phyloP scores from a whole-genome alignment of 139 green algal species.

The Tetradesmus lagerheimii region DNA sequence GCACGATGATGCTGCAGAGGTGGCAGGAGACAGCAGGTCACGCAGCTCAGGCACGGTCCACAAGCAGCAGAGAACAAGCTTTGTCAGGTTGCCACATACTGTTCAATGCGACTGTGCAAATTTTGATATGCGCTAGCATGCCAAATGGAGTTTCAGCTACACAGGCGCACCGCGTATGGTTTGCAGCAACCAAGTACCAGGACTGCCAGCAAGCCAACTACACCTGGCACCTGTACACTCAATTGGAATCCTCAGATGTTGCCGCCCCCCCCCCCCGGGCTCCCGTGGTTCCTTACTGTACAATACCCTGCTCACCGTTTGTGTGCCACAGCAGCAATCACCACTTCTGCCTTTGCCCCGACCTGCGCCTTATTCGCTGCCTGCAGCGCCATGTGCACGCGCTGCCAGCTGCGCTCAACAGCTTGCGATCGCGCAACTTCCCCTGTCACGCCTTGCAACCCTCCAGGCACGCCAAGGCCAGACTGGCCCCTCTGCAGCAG shows the following conservation, averaged over 20 bases:
- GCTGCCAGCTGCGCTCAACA: conserved; percentile 3
- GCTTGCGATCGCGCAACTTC: not conserved
- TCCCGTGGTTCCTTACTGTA: no score
- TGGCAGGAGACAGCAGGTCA: not conserved
- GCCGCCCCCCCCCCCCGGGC: no score
- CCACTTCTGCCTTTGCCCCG: conserved; percentile 12
- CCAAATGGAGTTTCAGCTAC: no score
- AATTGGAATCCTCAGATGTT: no score
- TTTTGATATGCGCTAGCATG: no score
- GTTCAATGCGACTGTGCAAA: no score
- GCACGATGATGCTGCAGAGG: conserved; percentile 26
- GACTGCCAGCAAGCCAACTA: no score
- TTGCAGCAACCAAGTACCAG: no score
- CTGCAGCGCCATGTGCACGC: not conserved
- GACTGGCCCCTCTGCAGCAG: not conserved
- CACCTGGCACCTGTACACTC: no score
- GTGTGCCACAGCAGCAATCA: not conserved
- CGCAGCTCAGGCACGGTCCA: not conserved
- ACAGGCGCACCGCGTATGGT: no score
- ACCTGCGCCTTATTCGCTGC: not conserved
- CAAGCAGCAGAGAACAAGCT: not conserved
- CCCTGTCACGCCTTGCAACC: not conserved
- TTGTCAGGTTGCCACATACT: not conserved
- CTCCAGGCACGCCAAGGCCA: not conserved
- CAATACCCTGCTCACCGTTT: not conserved